Percentiles rank a stretch among this genome's conserved stretches.
Conservation (phyloP, 140 eudicot genomes). For the Ambrosia hybrid region DNA sequence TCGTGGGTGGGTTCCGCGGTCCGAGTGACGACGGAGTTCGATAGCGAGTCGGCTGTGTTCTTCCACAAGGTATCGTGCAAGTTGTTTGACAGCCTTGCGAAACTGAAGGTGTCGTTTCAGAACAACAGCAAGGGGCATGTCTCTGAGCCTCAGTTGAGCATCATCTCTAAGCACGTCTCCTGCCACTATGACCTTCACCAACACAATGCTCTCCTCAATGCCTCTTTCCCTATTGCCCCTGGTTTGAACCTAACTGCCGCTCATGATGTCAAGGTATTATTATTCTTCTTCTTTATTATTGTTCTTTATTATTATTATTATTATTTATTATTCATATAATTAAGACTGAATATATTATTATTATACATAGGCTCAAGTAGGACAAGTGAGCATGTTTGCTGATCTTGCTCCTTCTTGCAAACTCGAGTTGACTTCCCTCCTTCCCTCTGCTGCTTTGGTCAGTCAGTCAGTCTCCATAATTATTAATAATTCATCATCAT, state of each 20-base stretch:
- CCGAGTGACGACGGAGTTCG: conserved; percentile 77
- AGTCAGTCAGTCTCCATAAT: no score
- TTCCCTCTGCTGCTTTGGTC: conserved; percentile 81
- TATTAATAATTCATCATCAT: no score
- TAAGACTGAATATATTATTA: no score
- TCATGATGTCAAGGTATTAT: conserved; percentile 67
- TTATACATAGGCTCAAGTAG: conserved; percentile 59
- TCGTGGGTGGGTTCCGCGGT: conserved; percentile 40
- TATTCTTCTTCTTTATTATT: background rate
- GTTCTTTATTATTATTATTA: no score
- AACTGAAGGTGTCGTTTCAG: conserved; percentile 61
- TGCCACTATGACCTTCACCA: conserved; percentile 67
- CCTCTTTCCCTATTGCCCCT: conserved; percentile 47
- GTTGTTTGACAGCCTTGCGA: conserved; percentile 60
- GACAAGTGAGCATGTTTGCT: conserved; percentile 76
- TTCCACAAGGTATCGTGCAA: conserved; percentile 78
- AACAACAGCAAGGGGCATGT: conserved; percentile 69
- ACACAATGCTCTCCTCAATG: conserved; percentile 61
- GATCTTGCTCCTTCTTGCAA: conserved; percentile 86
- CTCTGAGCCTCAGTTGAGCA: conserved; percentile 54
- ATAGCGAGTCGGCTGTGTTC: conserved; percentile 60
- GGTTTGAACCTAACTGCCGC: conserved; percentile 55
- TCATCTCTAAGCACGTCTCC: conserved; percentile 57
- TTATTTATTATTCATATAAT: no score
- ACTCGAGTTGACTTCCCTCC: conserved; percentile 60